Evolutionary conservation across 768 basidiomycete genomes (phyloP).

Genomic region (Phylloporus sp.): DNA sequence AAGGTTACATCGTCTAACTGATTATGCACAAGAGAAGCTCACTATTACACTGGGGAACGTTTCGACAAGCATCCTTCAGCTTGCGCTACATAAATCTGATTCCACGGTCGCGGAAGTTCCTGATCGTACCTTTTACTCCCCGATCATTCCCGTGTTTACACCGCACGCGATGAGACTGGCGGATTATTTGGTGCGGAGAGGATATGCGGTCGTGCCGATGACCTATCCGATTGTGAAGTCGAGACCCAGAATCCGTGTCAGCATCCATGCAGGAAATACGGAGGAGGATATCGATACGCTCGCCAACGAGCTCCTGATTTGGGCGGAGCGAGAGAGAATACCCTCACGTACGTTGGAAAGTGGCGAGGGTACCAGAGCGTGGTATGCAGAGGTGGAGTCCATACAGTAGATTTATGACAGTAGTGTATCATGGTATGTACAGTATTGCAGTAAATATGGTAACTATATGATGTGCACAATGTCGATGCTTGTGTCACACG

Average conservation of each 20-base stretch:
- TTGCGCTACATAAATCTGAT: background rate
- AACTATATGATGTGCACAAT: too few relatives aligned
- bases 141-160: conserved; percentile 20
- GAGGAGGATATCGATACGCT: conserved; percentile 14
- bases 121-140: conserved; percentile 10
- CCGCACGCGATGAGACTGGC: conserved; percentile 8
- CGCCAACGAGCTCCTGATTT: conserved; percentile 5
- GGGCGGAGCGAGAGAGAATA: background rate
- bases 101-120: background rate
- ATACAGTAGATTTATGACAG: too few relatives aligned
- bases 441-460: too few relatives aligned
- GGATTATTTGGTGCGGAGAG: conserved; percentile 12
- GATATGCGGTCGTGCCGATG: conserved; percentile 8
- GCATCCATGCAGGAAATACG: conserved; percentile 16
- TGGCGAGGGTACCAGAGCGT: background rate
- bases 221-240: conserved; percentile 16
- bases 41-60: background rate
- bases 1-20: conserved; percentile 3
- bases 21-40: conserved; percentile 13
- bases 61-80: conserved; percentile 5
- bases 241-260: conserved; percentile 14
- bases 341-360: background rate
- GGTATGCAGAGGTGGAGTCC: background rate
- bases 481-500: too few relatives aligned
- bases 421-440: too few relatives aligned